Base-by-base conservation (phyloP, 2,329 filamentous ascomycete species). In the Pseudocercospora ulei region DNA sequence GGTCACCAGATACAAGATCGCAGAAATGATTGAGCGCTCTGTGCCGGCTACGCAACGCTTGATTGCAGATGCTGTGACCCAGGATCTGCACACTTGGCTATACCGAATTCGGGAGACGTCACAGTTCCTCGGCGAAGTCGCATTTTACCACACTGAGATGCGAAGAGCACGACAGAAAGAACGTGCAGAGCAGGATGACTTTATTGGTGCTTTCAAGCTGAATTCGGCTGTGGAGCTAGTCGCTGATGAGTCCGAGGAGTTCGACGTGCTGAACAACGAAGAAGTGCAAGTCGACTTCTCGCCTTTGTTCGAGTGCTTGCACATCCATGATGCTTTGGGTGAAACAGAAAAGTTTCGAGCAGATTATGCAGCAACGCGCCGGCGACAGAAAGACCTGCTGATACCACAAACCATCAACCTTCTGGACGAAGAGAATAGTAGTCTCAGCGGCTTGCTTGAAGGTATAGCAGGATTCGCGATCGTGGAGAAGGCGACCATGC, bases 201-300 rank as follows among this genome's bases (percentile, higher is more conserved):
- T 82, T 49, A 68, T 96, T 27, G 70, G 72, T 20, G 80, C 82
- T 50, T 95, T 95, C 66, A 92, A 84, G 57, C 67, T 98, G 18
- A 98, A 96, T 59, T 96, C 90, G 5, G 81, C 90, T 2, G 90
- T 96, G 49, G 90, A 98, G 62, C 70, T 96, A 29, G 87, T 96
- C 4, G 87, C 85, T 28, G 90, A 98, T 52, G 90, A 98, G 63
- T 82, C 76, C 41, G 87, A 96, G 56, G 90, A 98, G 57, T 95
- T 92, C 54, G 87, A 98, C 57, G 79, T 96, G 5, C 67, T 98
- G 19, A 82, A 95, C 57, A 96, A 96, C 50, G 90, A 98, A 41
- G 87, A 95, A 50, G 72, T 95, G 1, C 82, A 90, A 56, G 86
- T 96, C 17, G 85, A 96, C 56, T 98, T 98, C 56, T 86, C 81